phyloP scores from a whole-genome alignment of 1,139 yeast genomes.

The Kazachstania sp. region DNA sequence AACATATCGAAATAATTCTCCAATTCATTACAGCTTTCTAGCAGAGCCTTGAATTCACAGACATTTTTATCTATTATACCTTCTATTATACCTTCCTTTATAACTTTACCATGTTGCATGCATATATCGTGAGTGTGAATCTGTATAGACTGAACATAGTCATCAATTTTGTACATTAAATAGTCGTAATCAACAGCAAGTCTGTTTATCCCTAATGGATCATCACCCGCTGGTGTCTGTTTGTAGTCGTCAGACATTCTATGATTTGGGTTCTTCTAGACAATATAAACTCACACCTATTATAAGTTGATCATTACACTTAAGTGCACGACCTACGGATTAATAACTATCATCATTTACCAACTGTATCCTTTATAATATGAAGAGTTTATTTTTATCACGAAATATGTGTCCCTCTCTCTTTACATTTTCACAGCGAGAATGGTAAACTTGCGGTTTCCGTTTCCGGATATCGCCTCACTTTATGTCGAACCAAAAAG shows the following conservation, averaged over 20 bases:
- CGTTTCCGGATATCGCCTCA: no score
- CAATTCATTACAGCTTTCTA: constrained; percentile 45
- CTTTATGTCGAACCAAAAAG: no score
- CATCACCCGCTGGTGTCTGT: constrained; percentile 32
- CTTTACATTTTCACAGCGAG: no score
- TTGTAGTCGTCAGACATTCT: not conserved
- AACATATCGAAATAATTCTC: constrained; percentile 59
- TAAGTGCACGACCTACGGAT: no score
- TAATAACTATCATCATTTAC: no score
- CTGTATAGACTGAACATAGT: constrained; percentile 38
- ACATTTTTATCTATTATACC: constrained; percentile 40
- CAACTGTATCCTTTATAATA: no score
- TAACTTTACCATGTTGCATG: constrained; percentile 24
- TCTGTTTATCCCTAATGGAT: constrained; percentile 54
- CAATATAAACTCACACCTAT: no score
- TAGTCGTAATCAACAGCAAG: constrained; percentile 57
- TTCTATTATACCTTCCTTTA: constrained; percentile 32
- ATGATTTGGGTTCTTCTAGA: no score
- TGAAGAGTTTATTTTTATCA: no score
- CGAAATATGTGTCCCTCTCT: no score
- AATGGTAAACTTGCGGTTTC: no score
- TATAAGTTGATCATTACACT: no score
- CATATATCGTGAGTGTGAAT: constrained; percentile 34
- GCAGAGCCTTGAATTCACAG: constrained; percentile 35
- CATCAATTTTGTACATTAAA: constrained; percentile 51